Evolutionary conservation across 31 red algal species (phyloP).

Genomic region (Porphyra umbilicalis): DNA sequence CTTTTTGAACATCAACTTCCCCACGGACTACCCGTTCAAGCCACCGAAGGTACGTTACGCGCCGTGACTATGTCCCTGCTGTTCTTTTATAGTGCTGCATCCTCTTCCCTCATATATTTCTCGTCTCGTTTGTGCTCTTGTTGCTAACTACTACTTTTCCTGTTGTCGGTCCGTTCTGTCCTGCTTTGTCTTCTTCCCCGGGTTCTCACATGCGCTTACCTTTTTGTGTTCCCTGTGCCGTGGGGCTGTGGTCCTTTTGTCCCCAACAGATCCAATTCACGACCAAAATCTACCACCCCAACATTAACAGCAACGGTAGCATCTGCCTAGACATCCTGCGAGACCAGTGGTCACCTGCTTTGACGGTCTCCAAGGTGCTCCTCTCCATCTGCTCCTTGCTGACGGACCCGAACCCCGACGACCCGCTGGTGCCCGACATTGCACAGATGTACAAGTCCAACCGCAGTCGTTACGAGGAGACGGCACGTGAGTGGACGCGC

Average conservation of each 20-base stretch:
- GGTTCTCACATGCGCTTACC: too few relatives aligned
- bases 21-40: slow-evolving; percentile 99
- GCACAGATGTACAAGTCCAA: slow-evolving; percentile 97
- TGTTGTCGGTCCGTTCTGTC: too few relatives aligned
- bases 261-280: slow-evolving; percentile 56
- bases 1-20: slow-evolving; percentile 96
- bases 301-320: slow-evolving; percentile 97
- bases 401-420: slow-evolving; percentile 98
- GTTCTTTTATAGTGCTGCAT: neutral
- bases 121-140: neutral
- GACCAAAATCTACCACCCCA: slow-evolving; percentile 96
- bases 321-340: slow-evolving; percentile 97
- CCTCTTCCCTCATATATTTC: neutral
- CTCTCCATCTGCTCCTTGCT: slow-evolving; percentile 96
- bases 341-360: slow-evolving; percentile 94
- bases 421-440: slow-evolving; percentile 97
- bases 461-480: slow-evolving; percentile 80
- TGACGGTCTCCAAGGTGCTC: slow-evolving; percentile 96
- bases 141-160: too few relatives aligned
- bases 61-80: neutral
- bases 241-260: neutral
- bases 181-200: neutral
- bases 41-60: slow-evolving; percentile 66
- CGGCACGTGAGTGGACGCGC: slow-evolving; percentile 95
- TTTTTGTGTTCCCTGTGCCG: too few relatives aligned